These are phyloP conservation scores for Rhizopogon vulgaris DNA, from an alignment of 768 basidiomycete species.

Conservation along the genomic window DNA sequence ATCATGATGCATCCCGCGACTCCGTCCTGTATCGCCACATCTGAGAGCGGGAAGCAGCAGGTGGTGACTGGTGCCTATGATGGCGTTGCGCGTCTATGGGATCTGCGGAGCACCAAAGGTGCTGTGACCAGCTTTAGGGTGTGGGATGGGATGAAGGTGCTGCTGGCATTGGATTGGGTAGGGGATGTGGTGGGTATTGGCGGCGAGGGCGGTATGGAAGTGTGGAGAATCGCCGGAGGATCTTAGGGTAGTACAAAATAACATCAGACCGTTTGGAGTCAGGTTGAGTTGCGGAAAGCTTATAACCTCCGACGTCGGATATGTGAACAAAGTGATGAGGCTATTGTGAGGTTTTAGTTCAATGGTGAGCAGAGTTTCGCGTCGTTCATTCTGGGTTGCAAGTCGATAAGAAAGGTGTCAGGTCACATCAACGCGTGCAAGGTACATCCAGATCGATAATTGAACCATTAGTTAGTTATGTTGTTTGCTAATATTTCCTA, in stretches of 20 bases:
- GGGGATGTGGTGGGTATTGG: slow-evolving; percentile 50
- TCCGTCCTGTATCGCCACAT: slow-evolving; percentile 50
- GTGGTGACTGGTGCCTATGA: slow-evolving; percentile 74
- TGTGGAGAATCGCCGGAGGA: slow-evolving; percentile 48
- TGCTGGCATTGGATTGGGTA: slow-evolving; percentile 55
- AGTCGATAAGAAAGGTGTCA: no score
- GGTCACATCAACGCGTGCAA: no score
- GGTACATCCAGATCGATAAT: no score
- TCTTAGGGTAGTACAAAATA: slow-evolving; percentile 8
- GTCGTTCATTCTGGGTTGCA: no score
- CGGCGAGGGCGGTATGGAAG: slow-evolving; percentile 59
- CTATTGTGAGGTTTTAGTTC: no score
- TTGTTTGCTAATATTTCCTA: no score
- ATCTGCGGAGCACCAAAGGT: slow-evolving; percentile 60
- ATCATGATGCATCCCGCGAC: slow-evolving; percentile 57
- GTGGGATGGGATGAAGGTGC: slow-evolving; percentile 56
- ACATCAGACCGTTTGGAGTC: neutral
- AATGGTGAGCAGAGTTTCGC: no score
- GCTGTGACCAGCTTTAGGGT: slow-evolving; percentile 60
- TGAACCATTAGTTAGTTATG: no score
- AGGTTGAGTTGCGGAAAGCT: neutral
- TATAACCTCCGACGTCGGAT: no score
- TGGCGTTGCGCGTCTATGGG: slow-evolving; percentile 73
- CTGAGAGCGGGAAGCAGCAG: slow-evolving; percentile 34
- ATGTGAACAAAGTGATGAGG: no score